A percentile compares a stretch with the other conserved stretches of the same genome.
These are phyloP conservation scores for Plenodomus tracheiphilus DNA, from an alignment of 2,329 filamentous ascomycete species.

Conservation along the genomic window DNA sequence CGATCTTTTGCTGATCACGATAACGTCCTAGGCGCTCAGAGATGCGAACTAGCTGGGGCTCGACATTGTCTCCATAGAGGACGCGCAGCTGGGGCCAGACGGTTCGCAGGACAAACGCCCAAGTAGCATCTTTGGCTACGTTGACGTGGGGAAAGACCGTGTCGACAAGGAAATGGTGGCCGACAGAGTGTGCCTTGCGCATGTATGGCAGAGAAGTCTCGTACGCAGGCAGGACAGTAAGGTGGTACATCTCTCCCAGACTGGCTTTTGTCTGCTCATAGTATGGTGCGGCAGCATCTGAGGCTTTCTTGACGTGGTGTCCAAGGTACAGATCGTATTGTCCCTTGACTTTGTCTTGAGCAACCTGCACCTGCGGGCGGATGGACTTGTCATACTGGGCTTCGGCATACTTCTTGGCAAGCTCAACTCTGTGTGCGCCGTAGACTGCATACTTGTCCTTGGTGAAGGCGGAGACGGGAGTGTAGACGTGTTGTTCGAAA, in stretches of 20 bases:
- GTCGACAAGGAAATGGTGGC: constrained; percentile 67
- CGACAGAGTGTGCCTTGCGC: constrained; percentile 66
- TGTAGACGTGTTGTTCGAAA: constrained; percentile 64
- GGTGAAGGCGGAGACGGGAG: constrained; percentile 68
- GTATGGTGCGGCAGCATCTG: constrained; percentile 68
- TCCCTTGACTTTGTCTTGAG: constrained; percentile 62
- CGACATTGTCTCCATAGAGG: constrained; percentile 87
- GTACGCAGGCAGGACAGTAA: constrained; percentile 76
- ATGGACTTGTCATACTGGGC: constrained; percentile 79
- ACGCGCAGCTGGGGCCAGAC: constrained; percentile 81
- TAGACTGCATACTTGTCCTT: constrained; percentile 67
- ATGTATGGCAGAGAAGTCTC: constrained; percentile 74
- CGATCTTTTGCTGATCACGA: constrained; percentile 65
- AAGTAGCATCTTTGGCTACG: constrained; percentile 70
- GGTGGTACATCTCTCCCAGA: constrained; percentile 69
- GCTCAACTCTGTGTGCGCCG: constrained; percentile 71
- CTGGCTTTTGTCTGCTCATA: constrained; percentile 67
- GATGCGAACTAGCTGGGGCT: constrained; percentile 92
- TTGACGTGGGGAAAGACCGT: constrained; percentile 73
- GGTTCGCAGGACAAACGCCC: constrained; percentile 71
- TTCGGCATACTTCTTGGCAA: constrained; percentile 67
- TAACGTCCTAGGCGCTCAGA: constrained; percentile 84
- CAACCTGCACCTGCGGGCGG: constrained; percentile 71
- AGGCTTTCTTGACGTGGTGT: constrained; percentile 70
- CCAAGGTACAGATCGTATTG: constrained; percentile 73